These are phyloP conservation scores for Tylopilus balloui DNA, from an alignment of 768 basidiomycete genomes.

Conservation along the genomic window DNA sequence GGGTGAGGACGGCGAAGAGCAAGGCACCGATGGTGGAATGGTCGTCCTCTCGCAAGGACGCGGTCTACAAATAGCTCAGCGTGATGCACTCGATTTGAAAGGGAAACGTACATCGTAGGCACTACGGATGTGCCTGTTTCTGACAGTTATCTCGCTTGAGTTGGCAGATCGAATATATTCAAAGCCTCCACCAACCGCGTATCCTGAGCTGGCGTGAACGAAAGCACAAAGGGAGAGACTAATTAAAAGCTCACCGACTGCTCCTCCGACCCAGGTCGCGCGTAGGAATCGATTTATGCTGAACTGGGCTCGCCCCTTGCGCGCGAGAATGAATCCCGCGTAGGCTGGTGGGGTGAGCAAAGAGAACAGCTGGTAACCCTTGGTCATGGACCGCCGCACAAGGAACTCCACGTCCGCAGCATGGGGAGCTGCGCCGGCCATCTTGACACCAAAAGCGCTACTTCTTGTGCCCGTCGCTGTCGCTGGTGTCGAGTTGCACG, in stretches of 20 bases:
- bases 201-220: slow-evolving; percentile 19
- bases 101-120: slow-evolving; percentile 52
- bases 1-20: slow-evolving; percentile 56
- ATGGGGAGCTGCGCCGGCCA: slow-evolving; percentile 26
- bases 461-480: slow-evolving; percentile 4
- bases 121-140: slow-evolving; percentile 44
- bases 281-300: slow-evolving; percentile 60
- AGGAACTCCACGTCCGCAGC: slow-evolving; percentile 61
- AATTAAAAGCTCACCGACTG: slow-evolving; percentile 36
- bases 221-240: neutral
- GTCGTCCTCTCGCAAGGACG: slow-evolving; percentile 61
- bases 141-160: slow-evolving; percentile 46
- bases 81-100: neutral
- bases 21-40: slow-evolving; percentile 71
- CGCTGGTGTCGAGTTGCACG: slow-evolving; percentile 15
- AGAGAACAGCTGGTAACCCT: slow-evolving; percentile 67
- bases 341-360: slow-evolving; percentile 61
- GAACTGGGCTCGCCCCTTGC: slow-evolving; percentile 52
- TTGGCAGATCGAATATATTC: slow-evolving; percentile 58
- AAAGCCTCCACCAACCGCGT: slow-evolving; percentile 48
- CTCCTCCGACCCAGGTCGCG: slow-evolving; percentile 70
- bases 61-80: slow-evolving; percentile 39
- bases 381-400: slow-evolving; percentile 58
- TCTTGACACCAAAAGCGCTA: slow-evolving; percentile 7
- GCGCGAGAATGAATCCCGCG: slow-evolving; percentile 45